phyloP scores from a whole-genome alignment of 495 filamentous ascomycete species.

The Pyrenula massariospora region DNA sequence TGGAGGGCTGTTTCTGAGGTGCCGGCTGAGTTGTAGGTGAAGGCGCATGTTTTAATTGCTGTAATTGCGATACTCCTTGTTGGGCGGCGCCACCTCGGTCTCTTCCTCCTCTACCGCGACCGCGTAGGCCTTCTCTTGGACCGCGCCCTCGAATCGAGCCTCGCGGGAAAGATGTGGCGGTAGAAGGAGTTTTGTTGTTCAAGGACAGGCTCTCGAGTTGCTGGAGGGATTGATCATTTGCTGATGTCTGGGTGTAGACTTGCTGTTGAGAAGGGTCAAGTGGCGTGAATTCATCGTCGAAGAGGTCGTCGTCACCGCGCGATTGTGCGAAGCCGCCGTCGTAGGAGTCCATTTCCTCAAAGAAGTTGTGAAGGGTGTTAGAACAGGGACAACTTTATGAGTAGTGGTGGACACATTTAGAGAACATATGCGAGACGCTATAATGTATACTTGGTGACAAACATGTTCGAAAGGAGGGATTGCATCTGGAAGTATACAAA shows the following conservation, averaged over 20 bases:
- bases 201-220: neutral
- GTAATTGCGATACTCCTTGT: constrained; percentile 1
- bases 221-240: neutral
- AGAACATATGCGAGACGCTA: too few relatives aligned
- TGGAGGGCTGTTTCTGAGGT: neutral
- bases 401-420: too few relatives aligned
- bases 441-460: too few relatives aligned
- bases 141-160: constrained; percentile 3
- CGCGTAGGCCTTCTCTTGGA: constrained; percentile 13
- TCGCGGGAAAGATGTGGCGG: constrained; percentile 7
- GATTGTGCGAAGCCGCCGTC: constrained; percentile 46
- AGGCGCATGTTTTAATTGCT: neutral
- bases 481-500: too few relatives aligned
- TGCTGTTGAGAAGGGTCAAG: constrained; percentile 27
- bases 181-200: constrained; percentile 1
- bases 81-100: constrained; percentile 17
- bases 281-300: constrained; percentile 63
- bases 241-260: constrained; percentile 10
- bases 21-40: neutral
- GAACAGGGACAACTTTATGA: too few relatives aligned
- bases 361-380: too few relatives aligned
- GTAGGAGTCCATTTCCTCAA: neutral
- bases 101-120: constrained; percentile 22
- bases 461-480: too few relatives aligned
- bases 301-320: constrained; percentile 53